Base-by-base conservation (phyloP, 2,329 filamentous ascomycete species). In the Metarhizium guizhouense region DNA sequence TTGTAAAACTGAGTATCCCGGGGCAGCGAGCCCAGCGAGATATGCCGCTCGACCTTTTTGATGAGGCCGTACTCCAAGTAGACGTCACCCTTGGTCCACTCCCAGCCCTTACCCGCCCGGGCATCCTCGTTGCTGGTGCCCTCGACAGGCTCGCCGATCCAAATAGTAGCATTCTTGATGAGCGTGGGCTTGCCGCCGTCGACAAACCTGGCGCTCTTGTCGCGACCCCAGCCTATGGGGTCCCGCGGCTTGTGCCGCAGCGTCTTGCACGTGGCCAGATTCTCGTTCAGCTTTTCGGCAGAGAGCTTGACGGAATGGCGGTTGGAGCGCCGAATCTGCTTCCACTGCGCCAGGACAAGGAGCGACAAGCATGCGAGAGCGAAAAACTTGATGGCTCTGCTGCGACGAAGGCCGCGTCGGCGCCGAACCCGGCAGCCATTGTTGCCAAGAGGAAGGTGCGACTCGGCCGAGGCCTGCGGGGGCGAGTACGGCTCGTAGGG, bases 111-210 rank as follows among this genome's bases (percentile, higher is more conserved):
- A 18, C 84, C 84, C 32, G 73, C 73, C 45, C 76, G 74, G 1
- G 81, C 80, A 61, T 83, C 81, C 49, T 78, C 76, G 6, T 72
- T 65, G 6, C 74, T 77, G 1, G 70, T 73, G 10, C 81, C 81
- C 38, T 74, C 56, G 0, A 63, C 66, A 0, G 85, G 80, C 68
- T 87, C 84, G 38, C 84, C 85, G 3, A 81, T 73, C 85, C 84
- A 87, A 20, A 87, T 75, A 1, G 80, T 83, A 4, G 84, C 84
- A 64, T 87, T 87, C 58, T 76, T 80, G 60, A 87, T 85, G 45
- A 87, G 74, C 0, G 82, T 82, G 0, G 84, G 78, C 59, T 76
- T 78, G 54, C 78, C 75, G 53, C 82, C 81, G 3, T 81, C 74
- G 47, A 85, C 67, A 63, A 80, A 84, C 51, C 85, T 77, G 20